Evolutionary conservation across 2,329 filamentous ascomycete species (phyloP).

Genomic region (Alternaria brassicae): DNA sequence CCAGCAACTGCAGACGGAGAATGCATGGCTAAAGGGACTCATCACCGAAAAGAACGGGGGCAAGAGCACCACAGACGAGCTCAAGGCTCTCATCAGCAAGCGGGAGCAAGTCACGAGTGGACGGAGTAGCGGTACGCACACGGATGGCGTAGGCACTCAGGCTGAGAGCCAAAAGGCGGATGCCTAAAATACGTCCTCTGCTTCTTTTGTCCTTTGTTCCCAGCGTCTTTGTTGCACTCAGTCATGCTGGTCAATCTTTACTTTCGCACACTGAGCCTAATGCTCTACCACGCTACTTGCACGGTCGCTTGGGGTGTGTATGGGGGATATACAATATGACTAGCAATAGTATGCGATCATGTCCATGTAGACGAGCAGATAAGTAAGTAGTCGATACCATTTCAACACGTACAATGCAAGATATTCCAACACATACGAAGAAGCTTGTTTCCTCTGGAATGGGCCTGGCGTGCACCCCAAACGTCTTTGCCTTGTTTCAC

Average conservation of each 20-base stretch:
- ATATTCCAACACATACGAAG: neutral
- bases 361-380: constrained; percentile 4
- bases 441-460: neutral
- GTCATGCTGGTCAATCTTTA: neutral
- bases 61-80: constrained; percentile 41
- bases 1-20: constrained; percentile 60
- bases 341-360: neutral
- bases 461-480: neutral
- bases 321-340: neutral
- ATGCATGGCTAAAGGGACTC: constrained; percentile 60
- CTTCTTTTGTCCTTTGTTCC: neutral
- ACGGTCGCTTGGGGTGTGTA: neutral
- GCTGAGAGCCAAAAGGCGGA: constrained; percentile 39
- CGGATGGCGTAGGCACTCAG: constrained; percentile 49
- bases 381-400: constrained; percentile 9
- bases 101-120: constrained; percentile 42
- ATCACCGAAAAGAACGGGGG: constrained; percentile 59
- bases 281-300: constrained; percentile 1
- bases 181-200: constrained; percentile 34
- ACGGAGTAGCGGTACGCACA: constrained; percentile 47
- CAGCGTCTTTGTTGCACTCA: neutral
- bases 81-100: constrained; percentile 45
- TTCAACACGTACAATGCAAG: constrained; percentile 6
- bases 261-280: constrained; percentile 3
- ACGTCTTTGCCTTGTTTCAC: neutral